Conservation (phyloP, 768 basidiomycete genomes). For the Dendrothele bispora region DNA sequence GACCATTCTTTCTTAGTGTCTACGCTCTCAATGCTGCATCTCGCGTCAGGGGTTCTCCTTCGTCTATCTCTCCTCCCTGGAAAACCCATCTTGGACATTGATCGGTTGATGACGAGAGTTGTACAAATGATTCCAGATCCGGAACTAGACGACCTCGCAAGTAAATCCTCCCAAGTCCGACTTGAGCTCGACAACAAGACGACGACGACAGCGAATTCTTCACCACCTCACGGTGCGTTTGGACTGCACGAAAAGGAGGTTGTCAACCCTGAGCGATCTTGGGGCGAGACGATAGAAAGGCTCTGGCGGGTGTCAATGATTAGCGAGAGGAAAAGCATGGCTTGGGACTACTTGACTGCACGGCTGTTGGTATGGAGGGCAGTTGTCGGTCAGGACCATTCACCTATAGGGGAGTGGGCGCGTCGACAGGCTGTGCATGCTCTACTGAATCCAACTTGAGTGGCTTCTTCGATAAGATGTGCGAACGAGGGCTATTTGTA, state of each 20-base stretch:
- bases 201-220: slow-evolving; percentile 9
- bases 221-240: slow-evolving; percentile 33
- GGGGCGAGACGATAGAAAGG: slow-evolving; percentile 53
- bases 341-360: slow-evolving; percentile 55
- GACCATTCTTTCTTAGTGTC: slow-evolving; percentile 8
- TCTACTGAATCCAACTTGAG: too few relatives aligned
- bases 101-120: slow-evolving; percentile 28
- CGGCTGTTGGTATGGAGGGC: slow-evolving; percentile 60
- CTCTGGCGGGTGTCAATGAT: slow-evolving; percentile 58
- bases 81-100: slow-evolving; percentile 22
- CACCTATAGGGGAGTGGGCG: slow-evolving; percentile 55
- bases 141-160: slow-evolving; percentile 18
- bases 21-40: slow-evolving; percentile 16
- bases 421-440: slow-evolving; percentile 30
- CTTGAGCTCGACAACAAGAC: neutral
- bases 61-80: slow-evolving; percentile 36
- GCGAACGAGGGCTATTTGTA: too few relatives aligned
- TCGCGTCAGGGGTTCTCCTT: slow-evolving; percentile 30
- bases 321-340: slow-evolving; percentile 19
- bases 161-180: neutral
- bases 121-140: slow-evolving; percentile 25
- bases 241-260: slow-evolving; percentile 41
- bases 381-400: slow-evolving; percentile 36
- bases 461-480: too few relatives aligned
- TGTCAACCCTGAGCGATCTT: slow-evolving; percentile 27